Conservation (phyloP, 805 yeast genomes). For the Nadsonia fulvescens region DNA sequence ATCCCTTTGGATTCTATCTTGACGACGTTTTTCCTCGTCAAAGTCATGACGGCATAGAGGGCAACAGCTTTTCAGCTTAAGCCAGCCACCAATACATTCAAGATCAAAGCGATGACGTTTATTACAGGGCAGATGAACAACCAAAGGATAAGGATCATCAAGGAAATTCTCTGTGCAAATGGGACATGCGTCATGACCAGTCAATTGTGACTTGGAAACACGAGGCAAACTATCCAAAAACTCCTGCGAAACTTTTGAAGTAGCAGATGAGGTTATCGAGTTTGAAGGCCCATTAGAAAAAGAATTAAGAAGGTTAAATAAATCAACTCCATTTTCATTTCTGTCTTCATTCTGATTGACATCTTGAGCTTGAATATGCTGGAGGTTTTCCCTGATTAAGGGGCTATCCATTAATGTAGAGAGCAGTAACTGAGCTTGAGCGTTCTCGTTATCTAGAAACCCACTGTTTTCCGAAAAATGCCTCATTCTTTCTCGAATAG, state of each 20-base stretch:
- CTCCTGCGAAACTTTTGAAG: constrained; percentile 48
- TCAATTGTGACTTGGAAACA: constrained; percentile 28
- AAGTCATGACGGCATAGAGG: constrained; percentile 76
- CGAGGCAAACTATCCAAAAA: constrained; percentile 67
- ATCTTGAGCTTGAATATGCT: too few relatives aligned
- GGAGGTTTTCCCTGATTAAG: too few relatives aligned
- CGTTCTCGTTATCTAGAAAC: too few relatives aligned
- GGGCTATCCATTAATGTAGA: too few relatives aligned
- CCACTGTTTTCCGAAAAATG: too few relatives aligned
- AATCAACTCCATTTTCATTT: too few relatives aligned
- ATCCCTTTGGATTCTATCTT: constrained; percentile 31
- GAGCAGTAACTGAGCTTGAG: too few relatives aligned
- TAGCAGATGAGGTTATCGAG: too few relatives aligned
- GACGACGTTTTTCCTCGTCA: constrained; percentile 26
- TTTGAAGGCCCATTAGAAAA: too few relatives aligned
- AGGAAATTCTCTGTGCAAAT: constrained; percentile 62
- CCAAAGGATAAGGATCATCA: constrained; percentile 61
- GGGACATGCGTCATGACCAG: constrained; percentile 47
- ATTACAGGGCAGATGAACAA: constrained; percentile 58
- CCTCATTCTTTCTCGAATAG: too few relatives aligned
- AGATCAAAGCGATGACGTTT: constrained; percentile 60
- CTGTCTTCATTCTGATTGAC: too few relatives aligned
- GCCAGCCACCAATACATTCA: constrained; percentile 86
- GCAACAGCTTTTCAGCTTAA: constrained; percentile 40
- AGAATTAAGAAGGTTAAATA: too few relatives aligned